Evolutionary conservation across 192 early-diverging fungal genomes (phyloP).

Genomic region (Linderina pennispora): DNA sequence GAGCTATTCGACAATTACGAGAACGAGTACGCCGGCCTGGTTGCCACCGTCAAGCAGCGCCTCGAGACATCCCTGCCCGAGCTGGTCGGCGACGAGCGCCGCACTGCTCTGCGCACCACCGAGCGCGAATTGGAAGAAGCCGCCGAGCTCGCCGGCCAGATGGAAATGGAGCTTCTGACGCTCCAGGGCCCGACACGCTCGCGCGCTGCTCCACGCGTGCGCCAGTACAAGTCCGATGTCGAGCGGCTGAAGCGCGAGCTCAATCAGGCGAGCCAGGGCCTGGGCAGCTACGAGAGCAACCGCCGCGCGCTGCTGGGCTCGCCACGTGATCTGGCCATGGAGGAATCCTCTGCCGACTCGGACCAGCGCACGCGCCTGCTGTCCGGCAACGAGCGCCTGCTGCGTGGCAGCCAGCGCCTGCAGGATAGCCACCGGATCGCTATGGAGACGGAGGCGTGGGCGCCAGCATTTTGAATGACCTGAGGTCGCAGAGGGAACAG

Average conservation of each 20-base stretch:
- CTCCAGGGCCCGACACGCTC: constrained; percentile 56
- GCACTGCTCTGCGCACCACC: constrained; percentile 29
- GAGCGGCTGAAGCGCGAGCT: constrained; percentile 74
- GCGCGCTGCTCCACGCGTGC: constrained; percentile 61
- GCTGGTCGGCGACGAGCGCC: constrained; percentile 52
- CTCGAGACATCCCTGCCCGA: constrained; percentile 52
- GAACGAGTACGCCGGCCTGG: constrained; percentile 65
- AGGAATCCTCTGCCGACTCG: constrained; percentile 16
- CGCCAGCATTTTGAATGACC: constrained; percentile 71
- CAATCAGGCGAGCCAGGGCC: constrained; percentile 13
- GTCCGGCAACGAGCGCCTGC: constrained; percentile 80
- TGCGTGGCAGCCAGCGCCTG: constrained; percentile 68
- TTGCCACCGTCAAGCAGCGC: constrained; percentile 52
- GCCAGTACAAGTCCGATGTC: constrained; percentile 70
- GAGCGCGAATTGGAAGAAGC: constrained; percentile 86
- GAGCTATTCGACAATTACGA: constrained; percentile 87
- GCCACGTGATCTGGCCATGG: constrained; percentile 51
- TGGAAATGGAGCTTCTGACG: constrained; percentile 89
- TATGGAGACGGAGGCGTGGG: constrained; percentile 89
- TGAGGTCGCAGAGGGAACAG: constrained; percentile 87
- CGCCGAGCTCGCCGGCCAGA: constrained; percentile 86
- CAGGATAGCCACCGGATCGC: constrained; percentile 86
- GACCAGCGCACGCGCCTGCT: constrained; percentile 79
- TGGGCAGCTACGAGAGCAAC: constrained; percentile 37
- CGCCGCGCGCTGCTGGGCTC: constrained; percentile 59